Evolutionary conservation across 2,329 filamentous ascomycete species (phyloP), one percentile per base, ranked within the genome.

Genomic region (Emmonsiellopsis sp.): DNA sequence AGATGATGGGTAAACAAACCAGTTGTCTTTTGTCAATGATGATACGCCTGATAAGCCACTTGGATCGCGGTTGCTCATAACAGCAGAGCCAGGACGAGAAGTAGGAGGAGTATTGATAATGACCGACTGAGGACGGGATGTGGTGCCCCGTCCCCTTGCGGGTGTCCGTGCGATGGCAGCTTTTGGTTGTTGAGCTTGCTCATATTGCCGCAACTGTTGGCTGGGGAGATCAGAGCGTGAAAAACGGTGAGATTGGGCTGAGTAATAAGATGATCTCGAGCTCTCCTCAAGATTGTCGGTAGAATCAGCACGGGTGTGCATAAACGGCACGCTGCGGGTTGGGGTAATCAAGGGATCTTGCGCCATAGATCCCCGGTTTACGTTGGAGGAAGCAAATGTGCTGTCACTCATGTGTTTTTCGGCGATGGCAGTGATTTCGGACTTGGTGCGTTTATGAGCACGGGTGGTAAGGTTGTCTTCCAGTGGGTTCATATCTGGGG

Each of bases 401-500:
- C 73, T 76, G 30, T 73, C 70, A 54, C 78, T 80, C 49, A 82
- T 69, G 52, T 85, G 81, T 67, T 87, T 87, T 57, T 87, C 81
- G 8, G 76, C 74, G 2, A 77, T 73, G 11, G 80, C 77, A 0
- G 79, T 74, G 2, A 77, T 73, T 13, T 80, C 77, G 0, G 79
- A 81, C 60, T 80, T 82, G 66, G 87, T 91, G 64, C 86, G 82
- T 75, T 90, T 91, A 71, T 94, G 89, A 70, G 59, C 68, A 65
- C 72, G 76, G 54, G 88, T 84, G 1, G 90, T 96, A 54, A 95
- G 74, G 63, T 92, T 85, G 59, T 87, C 83, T 67, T 96, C 91
- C 11, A 97, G 77, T 1, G 92, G 92, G 67, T 97, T 97, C 87
- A 95, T 89, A 65, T 97, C 92, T 0, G 92, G 91, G 5, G 92